Conservation (phyloP, 305 asterid species). For the Solanum hybrid region DNA sequence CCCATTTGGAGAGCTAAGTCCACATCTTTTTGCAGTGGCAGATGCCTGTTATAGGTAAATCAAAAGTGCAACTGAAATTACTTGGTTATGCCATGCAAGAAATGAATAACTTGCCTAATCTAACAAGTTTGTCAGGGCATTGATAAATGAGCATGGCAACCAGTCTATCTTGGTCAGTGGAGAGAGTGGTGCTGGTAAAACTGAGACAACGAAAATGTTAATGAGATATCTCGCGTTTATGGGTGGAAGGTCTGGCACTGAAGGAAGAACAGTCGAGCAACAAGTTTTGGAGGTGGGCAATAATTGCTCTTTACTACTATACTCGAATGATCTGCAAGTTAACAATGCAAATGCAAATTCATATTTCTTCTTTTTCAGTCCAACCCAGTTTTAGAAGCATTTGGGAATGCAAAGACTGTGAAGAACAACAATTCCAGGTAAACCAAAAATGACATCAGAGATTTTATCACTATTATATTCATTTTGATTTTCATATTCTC, state of each 20-base stretch:
- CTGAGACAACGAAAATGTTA: constrained; percentile 91
- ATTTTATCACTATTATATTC: not conserved
- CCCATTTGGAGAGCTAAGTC: constrained; percentile 85
- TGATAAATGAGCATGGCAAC: constrained; percentile 76
- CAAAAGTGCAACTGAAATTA: not conserved
- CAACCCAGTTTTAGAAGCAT: constrained; percentile 93
- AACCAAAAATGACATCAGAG: not conserved
- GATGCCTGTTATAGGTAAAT: constrained; percentile 79
- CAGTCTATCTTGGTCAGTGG: constrained; percentile 96
- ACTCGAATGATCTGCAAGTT: constrained; percentile 7
- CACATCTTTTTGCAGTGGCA: constrained; percentile 97
- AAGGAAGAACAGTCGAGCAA: constrained; percentile 95
- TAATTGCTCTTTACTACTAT: not conserved
- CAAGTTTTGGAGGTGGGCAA: constrained; percentile 81
- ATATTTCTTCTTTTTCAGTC: constrained; percentile 41
- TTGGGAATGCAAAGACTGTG: constrained; percentile 93
- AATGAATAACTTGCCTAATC: not conserved
- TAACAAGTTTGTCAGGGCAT: constrained; percentile 40
- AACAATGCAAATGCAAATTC: constrained; percentile 7
- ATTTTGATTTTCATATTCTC: constrained; percentile 1
- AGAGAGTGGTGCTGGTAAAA: constrained; percentile 97
- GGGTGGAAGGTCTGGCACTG: constrained; percentile 90
- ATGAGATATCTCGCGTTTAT: constrained; percentile 93
- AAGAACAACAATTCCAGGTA: constrained; percentile 95
- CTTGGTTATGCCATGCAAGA: not conserved